These are phyloP conservation scores for Mrakia gelida DNA, from an alignment of 768 basidiomycete genomes.

Conservation along the genomic window DNA sequence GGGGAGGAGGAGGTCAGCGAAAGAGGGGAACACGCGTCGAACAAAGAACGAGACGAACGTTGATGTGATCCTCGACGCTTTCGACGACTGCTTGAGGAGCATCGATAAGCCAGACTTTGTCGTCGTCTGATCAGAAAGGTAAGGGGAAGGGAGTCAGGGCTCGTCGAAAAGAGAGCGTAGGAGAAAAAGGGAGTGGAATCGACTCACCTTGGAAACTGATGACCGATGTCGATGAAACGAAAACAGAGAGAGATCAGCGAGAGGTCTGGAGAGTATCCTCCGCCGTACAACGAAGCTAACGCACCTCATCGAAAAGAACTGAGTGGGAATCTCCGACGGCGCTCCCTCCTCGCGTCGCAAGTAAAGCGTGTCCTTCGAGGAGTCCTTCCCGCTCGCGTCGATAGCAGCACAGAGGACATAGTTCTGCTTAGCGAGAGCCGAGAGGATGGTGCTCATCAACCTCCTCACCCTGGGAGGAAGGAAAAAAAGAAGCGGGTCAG, in stretches of 20 bases:
- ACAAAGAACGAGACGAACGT: slow-evolving; percentile 3
- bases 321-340: slow-evolving; percentile 10
- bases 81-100: slow-evolving; percentile 29
- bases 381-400: slow-evolving; percentile 22
- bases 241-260: too few relatives aligned
- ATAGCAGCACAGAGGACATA: slow-evolving; percentile 22
- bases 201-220: background rate
- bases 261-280: too few relatives aligned
- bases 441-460: slow-evolving; percentile 10
- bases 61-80: slow-evolving; percentile 29
- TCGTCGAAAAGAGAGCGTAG: too few relatives aligned
- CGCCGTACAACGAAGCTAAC: background rate
- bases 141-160: background rate
- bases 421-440: background rate
- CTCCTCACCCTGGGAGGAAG: slow-evolving; percentile 10
- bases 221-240: too few relatives aligned
- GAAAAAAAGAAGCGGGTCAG: background rate
- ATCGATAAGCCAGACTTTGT: slow-evolving; percentile 32
- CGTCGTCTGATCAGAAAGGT: slow-evolving; percentile 27
- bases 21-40: background rate
- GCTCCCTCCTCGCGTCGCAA: slow-evolving; percentile 2
- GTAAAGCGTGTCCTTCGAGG: slow-evolving; percentile 24
- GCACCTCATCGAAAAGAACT: slow-evolving; percentile 9
- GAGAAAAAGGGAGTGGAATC: too few relatives aligned
- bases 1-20: background rate